These are phyloP conservation scores for Arabidopsis arenosa DNA, from an alignment of 345 rosid species.

Conservation along the genomic window DNA sequence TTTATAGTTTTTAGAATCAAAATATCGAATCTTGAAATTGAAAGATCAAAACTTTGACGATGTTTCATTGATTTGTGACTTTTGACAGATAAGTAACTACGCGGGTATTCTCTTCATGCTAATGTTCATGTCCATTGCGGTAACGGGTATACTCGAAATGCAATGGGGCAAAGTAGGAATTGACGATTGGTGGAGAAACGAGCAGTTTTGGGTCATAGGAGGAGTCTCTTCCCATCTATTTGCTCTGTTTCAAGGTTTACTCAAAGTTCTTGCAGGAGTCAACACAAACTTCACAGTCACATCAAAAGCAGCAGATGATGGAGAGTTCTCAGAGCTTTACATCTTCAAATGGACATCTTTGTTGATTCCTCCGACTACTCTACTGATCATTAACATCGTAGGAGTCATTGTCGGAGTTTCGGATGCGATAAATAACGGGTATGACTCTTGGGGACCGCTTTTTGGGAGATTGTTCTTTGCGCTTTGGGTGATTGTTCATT, in stretches of 20 bases:
- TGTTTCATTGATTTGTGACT: neutral
- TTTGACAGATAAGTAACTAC: neutral
- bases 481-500: constrained; percentile 74
- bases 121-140: neutral
- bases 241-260: constrained; percentile 78
- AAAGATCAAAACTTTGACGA: neutral
- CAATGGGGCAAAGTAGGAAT: neutral
- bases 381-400: constrained; percentile 66
- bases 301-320: neutral
- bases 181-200: constrained; percentile 83
- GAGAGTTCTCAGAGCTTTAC: constrained; percentile 64
- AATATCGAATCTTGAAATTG: neutral
- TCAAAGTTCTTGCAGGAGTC: constrained; percentile 81
- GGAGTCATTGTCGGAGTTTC: constrained; percentile 77
- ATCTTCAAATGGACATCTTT: constrained; percentile 80
- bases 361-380: constrained; percentile 69
- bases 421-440: constrained; percentile 76
- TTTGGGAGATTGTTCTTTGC: constrained; percentile 80
- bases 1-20: neutral
- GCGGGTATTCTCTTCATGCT: neutral
- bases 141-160: neutral
- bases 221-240: constrained; percentile 76
- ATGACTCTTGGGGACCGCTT: constrained; percentile 61
- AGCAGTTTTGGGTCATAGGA: constrained; percentile 87
- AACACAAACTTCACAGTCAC: constrained; percentile 47